Percentiles rank a stretch among this genome's conserved stretches.
Conservation (phyloP, 2,329 filamentous ascomycete species). For the Fusarium lyarnte region DNA sequence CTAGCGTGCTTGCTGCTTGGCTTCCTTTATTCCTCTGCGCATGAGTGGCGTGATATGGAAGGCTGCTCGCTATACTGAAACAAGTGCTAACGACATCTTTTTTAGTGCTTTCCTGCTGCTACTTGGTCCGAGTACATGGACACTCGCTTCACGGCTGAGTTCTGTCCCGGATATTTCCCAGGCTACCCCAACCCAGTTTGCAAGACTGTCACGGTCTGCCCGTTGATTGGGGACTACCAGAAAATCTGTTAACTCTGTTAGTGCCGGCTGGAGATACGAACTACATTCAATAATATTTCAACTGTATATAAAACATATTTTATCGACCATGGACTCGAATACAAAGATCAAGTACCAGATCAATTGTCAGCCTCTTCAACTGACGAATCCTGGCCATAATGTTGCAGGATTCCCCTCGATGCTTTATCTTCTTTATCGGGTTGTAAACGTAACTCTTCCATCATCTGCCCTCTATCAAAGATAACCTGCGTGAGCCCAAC, state of each 20-base stretch:
- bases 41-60: neutral
- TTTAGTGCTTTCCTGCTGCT: neutral
- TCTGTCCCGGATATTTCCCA: neutral
- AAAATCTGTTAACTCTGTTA: neutral
- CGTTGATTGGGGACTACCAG: neutral
- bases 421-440: fast-evolving
- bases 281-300: neutral
- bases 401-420: neutral
- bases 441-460: neutral
- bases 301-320: neutral
- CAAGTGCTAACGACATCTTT: neutral
- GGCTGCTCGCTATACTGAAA: neutral
- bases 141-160: neutral
- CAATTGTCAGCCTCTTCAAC: neutral
- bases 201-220: neutral
- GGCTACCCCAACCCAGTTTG: neutral
- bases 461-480: neutral
- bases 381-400: neutral
- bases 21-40: fast-evolving
- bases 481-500: neutral
- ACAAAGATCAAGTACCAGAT: neutral
- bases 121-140: constrained; percentile 1
- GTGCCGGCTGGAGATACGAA: fast-evolving
- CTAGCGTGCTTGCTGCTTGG: fast-evolving
- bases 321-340: neutral